Base-by-base conservation (phyloP, 179 eudicot species). In the Pouteria campechiana region DNA sequence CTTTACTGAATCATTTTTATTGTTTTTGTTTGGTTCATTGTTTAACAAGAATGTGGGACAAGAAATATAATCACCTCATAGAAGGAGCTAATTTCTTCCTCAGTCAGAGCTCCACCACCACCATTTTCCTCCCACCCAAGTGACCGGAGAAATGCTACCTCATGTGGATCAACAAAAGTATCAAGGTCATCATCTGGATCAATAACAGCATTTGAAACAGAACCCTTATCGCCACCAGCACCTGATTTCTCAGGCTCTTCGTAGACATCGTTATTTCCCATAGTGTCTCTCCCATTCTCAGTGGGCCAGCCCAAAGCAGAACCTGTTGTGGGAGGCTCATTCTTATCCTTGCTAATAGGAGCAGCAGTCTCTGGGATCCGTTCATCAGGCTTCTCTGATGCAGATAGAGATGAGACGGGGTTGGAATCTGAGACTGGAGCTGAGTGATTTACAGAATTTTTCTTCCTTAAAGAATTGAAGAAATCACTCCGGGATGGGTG, bases 51-150 rank as follows among this genome's bases (percentile, higher is more conserved):
- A n/a, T n/a, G n/a, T n/a, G n/a, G n/a, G n/a, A n/a, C n/a, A n/a
- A n/a, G n/a, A n/a, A n/a, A n/a, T n/a, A n/a, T n/a, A n/a, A n/a
- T n/a, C n/a, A n/a, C 72, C 45, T 49, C 48, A 53, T 48, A 61
- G 64, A 81, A 84, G 48, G 81, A 57, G 65, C 32, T 66, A 39
- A 83, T 83, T 67, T 83, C 94, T 51, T 83, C 94, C 64, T 77
- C 86, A 19, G 94, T 84, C 47, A 84, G 86, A 35, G 80, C 94
- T 48, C 60, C 86, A 30, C 71, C 90, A 45, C 63, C 82, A 58
- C 62, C 63, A 56, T 65, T 72, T 55, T 77, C 90, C 64, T 80
- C 78, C 94, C 94, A 84, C 40, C 94, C 94, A 70, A 81, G 64
- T 54, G 92, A 72, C 46, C 76, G 87, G 39, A 84, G 52, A 57